Conservation (phyloP, 805 yeast genomes). For the Candida koratica region DNA sequence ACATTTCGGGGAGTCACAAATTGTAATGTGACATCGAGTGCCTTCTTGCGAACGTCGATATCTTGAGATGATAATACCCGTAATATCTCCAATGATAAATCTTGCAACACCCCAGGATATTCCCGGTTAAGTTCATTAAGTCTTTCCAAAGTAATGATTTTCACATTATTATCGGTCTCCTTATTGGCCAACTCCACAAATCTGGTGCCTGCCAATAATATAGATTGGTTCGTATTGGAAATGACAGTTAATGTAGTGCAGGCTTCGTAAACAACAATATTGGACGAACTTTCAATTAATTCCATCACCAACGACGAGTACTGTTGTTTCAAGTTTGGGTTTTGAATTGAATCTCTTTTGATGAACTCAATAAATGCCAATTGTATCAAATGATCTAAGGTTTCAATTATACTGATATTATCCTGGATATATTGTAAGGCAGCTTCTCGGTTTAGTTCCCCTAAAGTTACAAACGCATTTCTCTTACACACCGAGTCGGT, state of each 20-base stretch:
- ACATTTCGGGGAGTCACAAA: constrained; percentile 84
- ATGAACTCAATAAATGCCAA: constrained; percentile 89
- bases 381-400: constrained; percentile 79
- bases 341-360: constrained; percentile 67
- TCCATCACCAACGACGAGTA: constrained; percentile 72
- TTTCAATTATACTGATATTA: constrained; percentile 53
- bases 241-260: constrained; percentile 71
- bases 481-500: constrained; percentile 92
- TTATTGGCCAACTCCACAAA: constrained; percentile 84
- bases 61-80: constrained; percentile 86
- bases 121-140: constrained; percentile 68
- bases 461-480: constrained; percentile 87
- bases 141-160: constrained; percentile 85
- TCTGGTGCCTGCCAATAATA: constrained; percentile 77
- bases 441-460: constrained; percentile 76
- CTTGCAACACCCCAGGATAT: constrained; percentile 81
- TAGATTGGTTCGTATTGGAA: constrained; percentile 60
- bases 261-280: constrained; percentile 84
- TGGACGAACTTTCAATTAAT: constrained; percentile 58
- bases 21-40: constrained; percentile 76
- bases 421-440: constrained; percentile 81
- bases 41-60: constrained; percentile 84
- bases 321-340: constrained; percentile 62
- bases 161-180: constrained; percentile 94
- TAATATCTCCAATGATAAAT: constrained; percentile 77